Evolutionary conservation across 371 early-diverging fungal species (phyloP), one percentile per base, ranked within the genome.

Genomic region (Syncephalastrum monosporum): DNA sequence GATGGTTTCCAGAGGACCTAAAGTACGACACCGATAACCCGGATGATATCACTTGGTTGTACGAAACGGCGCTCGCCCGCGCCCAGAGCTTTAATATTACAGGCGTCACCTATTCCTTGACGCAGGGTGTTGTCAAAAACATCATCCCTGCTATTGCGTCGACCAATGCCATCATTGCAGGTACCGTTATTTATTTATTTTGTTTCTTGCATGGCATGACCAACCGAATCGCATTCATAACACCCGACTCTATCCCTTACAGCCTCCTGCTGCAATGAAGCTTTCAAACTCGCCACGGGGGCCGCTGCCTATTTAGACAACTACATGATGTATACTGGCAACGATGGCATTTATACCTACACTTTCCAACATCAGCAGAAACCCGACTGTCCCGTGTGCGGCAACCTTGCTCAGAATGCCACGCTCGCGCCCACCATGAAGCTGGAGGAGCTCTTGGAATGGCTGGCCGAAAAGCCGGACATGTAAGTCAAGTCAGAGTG

Each of bases 71-170:
- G 0, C 55, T 66, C 7, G 70, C 72, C 29, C 84, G 98, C 13
- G 97, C 94, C 7, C 65, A 71, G 6, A 69, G 89, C 55, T 94
- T 89, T 68, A 87, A 87, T 58, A 98, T 98, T 50, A 65, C 81
- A 4, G 97, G 97, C 14, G 90, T 98, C 19, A 95, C 90, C 1
- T 94, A 92, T 61, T 83, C 91, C n/a, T 80, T 98, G 51, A 92
- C 96, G 0, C 94, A 94, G 67, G 97, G 96, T 12, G 97, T 98
- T 15, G 99, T 99, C 5, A 83, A 84, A 49, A 96, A 96, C 69
- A 99, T 99, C 58, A 99, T 99, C 60, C 99, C 99, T 1, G 99
- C 99, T 12, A 97, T 99, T 61, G 99, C 99, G 23, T 99, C 99
- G 0, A 99, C 99, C 4, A 99, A 99, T 61, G 99, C 99, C 15